phyloP scores from a whole-genome alignment of 352 stramenopile genomes.

The Pythium pyrilobum region DNA sequence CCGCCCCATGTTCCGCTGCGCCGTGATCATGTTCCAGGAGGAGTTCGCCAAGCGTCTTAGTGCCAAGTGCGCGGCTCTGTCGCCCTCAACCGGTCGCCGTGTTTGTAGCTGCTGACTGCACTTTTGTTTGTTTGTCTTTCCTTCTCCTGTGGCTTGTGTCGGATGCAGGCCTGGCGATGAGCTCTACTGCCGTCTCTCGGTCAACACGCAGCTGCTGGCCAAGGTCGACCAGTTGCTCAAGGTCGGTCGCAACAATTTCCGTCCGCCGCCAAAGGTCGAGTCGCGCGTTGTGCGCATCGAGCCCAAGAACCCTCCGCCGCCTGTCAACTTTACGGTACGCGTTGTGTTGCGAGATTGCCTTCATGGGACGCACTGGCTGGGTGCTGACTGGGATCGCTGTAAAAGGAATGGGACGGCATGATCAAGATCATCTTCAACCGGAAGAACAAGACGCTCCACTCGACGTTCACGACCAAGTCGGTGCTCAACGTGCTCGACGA shows the following conservation, averaged over 20 bases:
- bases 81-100: background rate
- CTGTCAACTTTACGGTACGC: slow-evolving; percentile 95
- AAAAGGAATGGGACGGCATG: slow-evolving; percentile 98
- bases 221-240: slow-evolving; percentile 99
- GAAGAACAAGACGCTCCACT: slow-evolving; percentile 99
- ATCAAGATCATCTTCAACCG: slow-evolving; percentile 99
- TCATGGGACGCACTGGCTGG: no score
- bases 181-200: slow-evolving; percentile 97
- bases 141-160: background rate
- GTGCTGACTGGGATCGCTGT: no score
- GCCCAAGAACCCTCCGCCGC: slow-evolving; percentile 96
- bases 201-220: slow-evolving; percentile 98
- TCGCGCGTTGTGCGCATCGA: slow-evolving; percentile 97
- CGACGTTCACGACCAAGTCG: slow-evolving; percentile 96
- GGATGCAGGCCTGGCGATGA: slow-evolving; percentile 88
- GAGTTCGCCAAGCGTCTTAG: slow-evolving; percentile 99
- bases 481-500: slow-evolving; percentile 94
- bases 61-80: slow-evolving; percentile 74
- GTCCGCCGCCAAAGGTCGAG: slow-evolving; percentile 96
- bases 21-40: slow-evolving; percentile 99
- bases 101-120: background rate
- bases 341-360: slow-evolving; percentile 2
- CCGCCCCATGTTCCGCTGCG: slow-evolving; percentile 97
- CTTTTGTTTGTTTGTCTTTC: background rate
- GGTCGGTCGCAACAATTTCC: slow-evolving; percentile 99